Conservation (phyloP, 257 asterid genomes). For the Gentiana dahurica region DNA sequence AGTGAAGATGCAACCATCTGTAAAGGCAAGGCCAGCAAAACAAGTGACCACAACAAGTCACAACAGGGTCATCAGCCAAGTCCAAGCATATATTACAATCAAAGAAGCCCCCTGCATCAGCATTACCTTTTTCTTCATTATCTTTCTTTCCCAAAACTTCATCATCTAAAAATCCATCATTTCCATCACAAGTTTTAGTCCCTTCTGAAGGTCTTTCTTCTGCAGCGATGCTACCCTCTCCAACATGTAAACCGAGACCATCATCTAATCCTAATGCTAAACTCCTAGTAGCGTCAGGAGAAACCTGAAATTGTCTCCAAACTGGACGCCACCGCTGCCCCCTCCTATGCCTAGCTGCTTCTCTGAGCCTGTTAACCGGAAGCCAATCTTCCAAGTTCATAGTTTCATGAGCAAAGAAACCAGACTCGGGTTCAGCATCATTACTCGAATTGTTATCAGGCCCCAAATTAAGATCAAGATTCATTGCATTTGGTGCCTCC, state of each 20-base stretch:
- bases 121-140: conserved; percentile 40
- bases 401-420: conserved; percentile 30
- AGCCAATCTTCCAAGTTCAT: conserved; percentile 88
- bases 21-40: conserved; percentile 97
- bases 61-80: conserved; percentile 85
- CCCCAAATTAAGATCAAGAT: conserved; percentile 93
- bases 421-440: conserved; percentile 27
- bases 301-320: conserved; percentile 55
- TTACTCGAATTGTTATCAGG: conserved; percentile 56
- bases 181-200: conserved; percentile 39
- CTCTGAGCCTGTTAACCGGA: conserved; percentile 31
- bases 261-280: conserved; percentile 55
- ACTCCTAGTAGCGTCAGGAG: conserved; percentile 51
- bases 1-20: conserved; percentile 82
- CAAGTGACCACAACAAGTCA: conserved; percentile 94
- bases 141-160: conserved; percentile 48
- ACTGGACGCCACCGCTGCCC: conserved; percentile 57
- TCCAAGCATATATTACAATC: conserved; percentile 96
- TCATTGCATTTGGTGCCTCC: conserved; percentile 50
- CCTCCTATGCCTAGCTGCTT: conserved; percentile 46
- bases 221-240: conserved; percentile 68
- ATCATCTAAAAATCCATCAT: conserved; percentile 31
- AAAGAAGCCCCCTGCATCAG: conserved; percentile 65
- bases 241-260: conserved; percentile 41
- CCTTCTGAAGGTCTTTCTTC: conserved; percentile 37